Evolutionary conservation across 495 filamentous ascomycete species (phyloP), one percentile per base, ranked within the genome.

Genomic region (Xylaria cubensis): DNA sequence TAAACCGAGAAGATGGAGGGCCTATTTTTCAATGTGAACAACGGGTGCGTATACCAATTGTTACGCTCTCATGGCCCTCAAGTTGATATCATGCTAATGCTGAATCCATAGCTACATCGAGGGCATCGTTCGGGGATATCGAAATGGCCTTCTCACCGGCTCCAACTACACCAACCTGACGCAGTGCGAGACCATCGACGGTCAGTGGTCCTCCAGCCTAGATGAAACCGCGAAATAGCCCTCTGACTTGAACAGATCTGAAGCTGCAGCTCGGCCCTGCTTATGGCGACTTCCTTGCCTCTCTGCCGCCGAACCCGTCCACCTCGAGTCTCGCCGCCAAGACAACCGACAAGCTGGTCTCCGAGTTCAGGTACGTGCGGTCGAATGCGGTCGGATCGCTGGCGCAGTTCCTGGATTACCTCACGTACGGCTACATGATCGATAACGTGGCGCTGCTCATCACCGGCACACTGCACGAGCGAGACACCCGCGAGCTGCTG

Each of bases 361-460:
- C 94, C 67, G 97, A 99, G 80, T 99, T 99, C 83, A 91, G 94
- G 72, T 99, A 99, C 80, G 85, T 99, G 64, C 91, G 94, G 75
- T 94, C 93, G 51, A 97, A 98, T 79, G 91, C 97, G 19, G 92
- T 92, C 6, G 97, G 96, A 8, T 92, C 93, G 0, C 89, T 97
- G 26, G 91, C 94, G 64, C 94, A 93, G 76, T 99, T 99, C 81
- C 91, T 98, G 84, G 93, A 97, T 78, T 99, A 97, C 81, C 84
- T 99, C 68, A 98, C 95, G 13, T 98, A 99, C 78, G 94, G 94
- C 59, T 99, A 99, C 86, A 99, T 99, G 96, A 99, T 99, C 82
- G 96, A 99, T 83, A 99, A 99, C 80, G 94, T 99, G 51, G 97
- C 96, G 34, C 90, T 99, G 29, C 90, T 99, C 76, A 99, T 99